Evolutionary conservation across 371 early-diverging fungal species (phyloP).

Genomic region (Mucor circinelloides): DNA sequence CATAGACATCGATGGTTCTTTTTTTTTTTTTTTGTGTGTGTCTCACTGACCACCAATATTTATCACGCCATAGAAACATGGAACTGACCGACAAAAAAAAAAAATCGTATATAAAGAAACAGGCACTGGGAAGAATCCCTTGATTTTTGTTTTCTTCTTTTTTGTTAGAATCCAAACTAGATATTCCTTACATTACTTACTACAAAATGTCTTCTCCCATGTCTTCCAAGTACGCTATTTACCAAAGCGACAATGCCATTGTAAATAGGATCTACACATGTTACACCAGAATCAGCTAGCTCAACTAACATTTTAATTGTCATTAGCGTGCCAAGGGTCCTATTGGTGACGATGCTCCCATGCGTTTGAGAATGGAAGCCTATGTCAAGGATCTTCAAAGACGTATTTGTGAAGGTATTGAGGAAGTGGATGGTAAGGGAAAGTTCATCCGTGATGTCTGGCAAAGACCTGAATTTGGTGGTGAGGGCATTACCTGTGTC

Average conservation of each 20-base stretch:
- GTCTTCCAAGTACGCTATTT: slow-evolving; percentile 26
- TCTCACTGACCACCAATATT: slow-evolving; percentile 16
- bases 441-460: slow-evolving; percentile 78
- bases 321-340: slow-evolving; percentile 26
- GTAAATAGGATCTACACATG: not conserved
- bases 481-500: slow-evolving; percentile 92
- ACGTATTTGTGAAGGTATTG: slow-evolving; percentile 58
- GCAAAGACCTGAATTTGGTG: slow-evolving; percentile 80
- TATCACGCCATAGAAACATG: slow-evolving; percentile 21
- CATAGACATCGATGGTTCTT: not conserved
- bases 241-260: slow-evolving; percentile 22
- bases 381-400: slow-evolving; percentile 81
- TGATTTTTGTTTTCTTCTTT: not conserved
- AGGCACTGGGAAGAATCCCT: not conserved
- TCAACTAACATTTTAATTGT: not conserved
- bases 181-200: not conserved
- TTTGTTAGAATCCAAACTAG: not conserved
- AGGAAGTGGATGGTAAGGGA: slow-evolving; percentile 64
- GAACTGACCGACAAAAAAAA: not conserved
- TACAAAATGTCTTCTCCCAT: slow-evolving; percentile 22
- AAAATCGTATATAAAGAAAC: not conserved
- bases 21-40: slow-evolving; percentile 3
- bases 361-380: slow-evolving; percentile 83
- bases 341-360: slow-evolving; percentile 48
- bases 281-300: not conserved